These are phyloP conservation scores for Rugonectria rugulosa DNA, from an alignment of 2,329 filamentous ascomycete genomes.

Conservation along the genomic window DNA sequence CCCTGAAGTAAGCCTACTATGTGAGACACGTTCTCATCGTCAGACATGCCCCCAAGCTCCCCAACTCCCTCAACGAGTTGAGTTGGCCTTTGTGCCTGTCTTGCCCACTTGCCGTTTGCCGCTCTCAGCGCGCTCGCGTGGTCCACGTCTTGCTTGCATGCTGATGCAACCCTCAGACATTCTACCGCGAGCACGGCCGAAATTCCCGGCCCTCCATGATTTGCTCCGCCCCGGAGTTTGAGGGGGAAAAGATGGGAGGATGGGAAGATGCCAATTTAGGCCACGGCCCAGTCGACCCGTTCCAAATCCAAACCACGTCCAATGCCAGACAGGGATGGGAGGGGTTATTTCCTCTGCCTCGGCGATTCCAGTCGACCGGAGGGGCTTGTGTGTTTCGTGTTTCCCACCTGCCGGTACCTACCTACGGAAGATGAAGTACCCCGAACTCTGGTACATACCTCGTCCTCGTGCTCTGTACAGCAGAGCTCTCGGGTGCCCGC, in stretches of 20 bases:
- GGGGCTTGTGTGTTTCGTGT: constrained; percentile 15
- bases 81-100: too few relatives aligned
- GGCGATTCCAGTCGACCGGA: constrained; percentile 33
- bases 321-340: neutral
- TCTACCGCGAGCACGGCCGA: constrained; percentile 7
- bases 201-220: constrained; percentile 13
- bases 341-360: too few relatives aligned
- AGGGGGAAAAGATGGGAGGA: too few relatives aligned
- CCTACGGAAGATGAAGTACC: too few relatives aligned
- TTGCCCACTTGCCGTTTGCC: constrained; percentile 12
- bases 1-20: too few relatives aligned
- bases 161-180: neutral
- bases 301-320: neutral
- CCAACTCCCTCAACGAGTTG: too few relatives aligned
- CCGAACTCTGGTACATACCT: too few relatives aligned
- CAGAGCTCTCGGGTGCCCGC: neutral
- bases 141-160: neutral
- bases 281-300: neutral
- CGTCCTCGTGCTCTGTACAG: neutral
- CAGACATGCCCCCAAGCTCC: too few relatives aligned
- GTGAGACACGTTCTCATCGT: too few relatives aligned
- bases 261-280: neutral
- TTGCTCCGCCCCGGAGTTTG: neutral
- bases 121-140: neutral
- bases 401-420: too few relatives aligned